phyloP scores from a whole-genome alignment of 2,329 filamentous ascomycete genomes.

The Phialocephala subalpina region DNA sequence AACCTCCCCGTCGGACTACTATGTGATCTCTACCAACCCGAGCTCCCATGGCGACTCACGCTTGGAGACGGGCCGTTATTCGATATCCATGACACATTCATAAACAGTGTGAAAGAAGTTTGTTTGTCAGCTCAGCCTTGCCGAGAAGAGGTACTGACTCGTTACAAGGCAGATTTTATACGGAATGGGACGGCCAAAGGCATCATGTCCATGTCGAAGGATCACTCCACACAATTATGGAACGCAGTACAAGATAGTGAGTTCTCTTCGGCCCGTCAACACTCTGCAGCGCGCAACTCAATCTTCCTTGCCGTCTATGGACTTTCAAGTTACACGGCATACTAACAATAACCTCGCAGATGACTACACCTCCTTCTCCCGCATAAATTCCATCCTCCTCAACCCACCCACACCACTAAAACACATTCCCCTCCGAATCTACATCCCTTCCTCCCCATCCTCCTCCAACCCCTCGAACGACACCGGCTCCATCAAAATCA shows the following conservation, averaged over 20 bases:
- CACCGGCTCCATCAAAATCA: conserved; percentile 68
- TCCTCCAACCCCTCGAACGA: conserved; percentile 53
- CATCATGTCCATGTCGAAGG: conserved; percentile 75
- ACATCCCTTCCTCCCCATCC: conserved; percentile 74
- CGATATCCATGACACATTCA: conserved; percentile 66
- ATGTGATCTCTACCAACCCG: conserved; percentile 67
- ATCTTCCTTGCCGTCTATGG: too few species aligned
- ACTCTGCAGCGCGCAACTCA: not conserved
- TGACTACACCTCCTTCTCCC: conserved; percentile 75
- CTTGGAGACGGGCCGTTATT: conserved; percentile 64
- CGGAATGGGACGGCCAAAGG: conserved; percentile 75
- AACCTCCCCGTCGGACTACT: conserved; percentile 75
- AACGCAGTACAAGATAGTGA: conserved; percentile 66
- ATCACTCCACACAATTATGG: conserved; percentile 73
- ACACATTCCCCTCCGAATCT: conserved; percentile 88
- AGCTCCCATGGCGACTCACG: conserved; percentile 68
- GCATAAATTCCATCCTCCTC: conserved; percentile 79
- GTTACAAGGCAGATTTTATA: conserved; percentile 61
- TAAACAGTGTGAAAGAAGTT: conserved; percentile 74
- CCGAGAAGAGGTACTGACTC: not conserved
- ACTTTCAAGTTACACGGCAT: not conserved
- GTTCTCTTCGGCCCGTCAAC: conserved; percentile 33
- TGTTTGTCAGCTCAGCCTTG: conserved; percentile 8
- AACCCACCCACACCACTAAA: conserved; percentile 77
- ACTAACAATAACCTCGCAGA: conserved; percentile 54